Evolutionary conservation across 768 basidiomycete genomes (phyloP), one percentile per base, ranked within the genome.

Genomic region (Lactifluus echinatus): DNA sequence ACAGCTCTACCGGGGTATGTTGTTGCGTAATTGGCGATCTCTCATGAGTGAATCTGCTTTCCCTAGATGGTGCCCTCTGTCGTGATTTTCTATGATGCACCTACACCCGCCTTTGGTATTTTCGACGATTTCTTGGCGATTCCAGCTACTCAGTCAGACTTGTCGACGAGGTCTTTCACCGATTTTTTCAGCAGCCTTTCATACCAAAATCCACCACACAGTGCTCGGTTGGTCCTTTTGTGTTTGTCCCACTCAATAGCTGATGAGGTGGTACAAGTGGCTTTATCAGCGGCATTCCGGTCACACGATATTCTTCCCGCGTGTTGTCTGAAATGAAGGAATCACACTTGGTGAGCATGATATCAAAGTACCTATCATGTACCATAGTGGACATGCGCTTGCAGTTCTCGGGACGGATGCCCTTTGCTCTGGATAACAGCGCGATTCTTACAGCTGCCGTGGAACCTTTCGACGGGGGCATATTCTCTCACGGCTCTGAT

Each of bases 71-170:
- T 23, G 1, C 8, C 24, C 15, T 36, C 49, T 1, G 10, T 42
- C 10, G 7, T 21, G 4, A 8, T 55, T 0, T 64, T 63, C 28
- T 64, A 64, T 43, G 55, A 64, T 29, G 64, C 34, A 1, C 61
- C 63, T 7, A 62, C 50, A n/a, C 51, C 53, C 5, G 55, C 58
- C 14, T 26, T 2, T 1, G 63, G 63, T 5, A 47, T 59, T 17
- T 65, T 65, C 31, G 55, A 64, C 17, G 57, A 61, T 19, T 53
- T 65, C 21, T 33, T 64, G 24, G 60, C 49, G 34, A 49, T 64
- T 17, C 59, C 60, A 0, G 15, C 40, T 8, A 34, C 47, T n/a
- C 17, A 40, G 23, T 33, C 17, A 0, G 47, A 53, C 14, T 48
- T 59, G 15, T 6, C 19, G 4, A 45, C 61, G 8, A 40, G 33